Percentiles rank a stretch among this genome's conserved stretches.
Conservation (phyloP, 208 protist species). For the Tritrichomonas foetus region DNA sequence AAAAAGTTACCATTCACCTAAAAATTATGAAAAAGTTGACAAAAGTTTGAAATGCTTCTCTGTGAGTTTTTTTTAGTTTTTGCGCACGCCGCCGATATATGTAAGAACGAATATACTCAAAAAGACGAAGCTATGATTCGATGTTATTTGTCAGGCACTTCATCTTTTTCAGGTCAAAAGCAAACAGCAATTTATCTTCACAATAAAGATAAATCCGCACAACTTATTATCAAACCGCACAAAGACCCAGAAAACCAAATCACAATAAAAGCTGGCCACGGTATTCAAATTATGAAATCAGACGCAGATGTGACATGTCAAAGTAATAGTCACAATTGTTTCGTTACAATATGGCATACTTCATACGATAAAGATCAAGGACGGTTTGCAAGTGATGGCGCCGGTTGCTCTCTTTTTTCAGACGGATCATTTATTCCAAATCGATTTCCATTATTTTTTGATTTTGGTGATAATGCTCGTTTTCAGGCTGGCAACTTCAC, state of each 20-base stretch:
- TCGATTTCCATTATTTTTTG: not conserved
- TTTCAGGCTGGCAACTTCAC: not conserved
- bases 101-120: too few relatives aligned
- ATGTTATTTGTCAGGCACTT: too few relatives aligned
- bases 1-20: too few relatives aligned
- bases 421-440: not conserved
- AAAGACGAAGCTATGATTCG: too few relatives aligned
- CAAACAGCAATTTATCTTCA: not conserved
- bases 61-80: too few relatives aligned
- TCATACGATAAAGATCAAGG: not conserved
- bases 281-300: not conserved
- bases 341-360: not conserved
- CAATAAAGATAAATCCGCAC: not conserved
- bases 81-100: too few relatives aligned
- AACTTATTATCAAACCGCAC: not conserved
- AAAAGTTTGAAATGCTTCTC: too few relatives aligned
- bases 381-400: not conserved
- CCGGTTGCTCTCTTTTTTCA: not conserved
- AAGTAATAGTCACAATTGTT: not conserved
- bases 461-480: constrained; percentile 2
- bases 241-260: not conserved
- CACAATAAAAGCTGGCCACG: not conserved
- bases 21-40: too few relatives aligned
- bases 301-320: not conserved
- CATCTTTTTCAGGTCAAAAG: not conserved